Evolutionary conservation across 805 yeast genomes (phyloP).

Genomic region (Saccharomycopsis fodiens): DNA sequence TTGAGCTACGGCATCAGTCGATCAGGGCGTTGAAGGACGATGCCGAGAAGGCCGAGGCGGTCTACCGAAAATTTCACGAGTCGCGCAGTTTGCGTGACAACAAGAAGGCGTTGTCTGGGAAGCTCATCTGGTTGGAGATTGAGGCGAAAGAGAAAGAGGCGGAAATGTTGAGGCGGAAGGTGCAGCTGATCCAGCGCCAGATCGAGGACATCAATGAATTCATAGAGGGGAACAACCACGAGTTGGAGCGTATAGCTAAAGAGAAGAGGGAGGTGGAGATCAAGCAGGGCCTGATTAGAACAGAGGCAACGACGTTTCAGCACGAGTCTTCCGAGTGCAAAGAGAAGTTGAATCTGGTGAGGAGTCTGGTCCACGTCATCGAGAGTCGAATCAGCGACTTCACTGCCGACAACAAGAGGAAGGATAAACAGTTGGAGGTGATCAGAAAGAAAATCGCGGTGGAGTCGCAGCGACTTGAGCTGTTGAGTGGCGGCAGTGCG

Average conservation of each 20-base stretch:
- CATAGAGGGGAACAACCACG: constrained; percentile 21
- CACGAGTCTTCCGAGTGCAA: constrained; percentile 23
- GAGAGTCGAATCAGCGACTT: constrained; percentile 21
- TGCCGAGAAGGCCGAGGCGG: constrained; percentile 35
- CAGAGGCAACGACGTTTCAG: neutral
- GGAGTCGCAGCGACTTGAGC: constrained; percentile 35
- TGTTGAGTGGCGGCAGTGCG: constrained; percentile 34
- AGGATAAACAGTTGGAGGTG: constrained; percentile 14
- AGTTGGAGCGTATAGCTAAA: constrained; percentile 22
- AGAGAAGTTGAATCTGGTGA: constrained; percentile 22
- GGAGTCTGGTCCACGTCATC: constrained; percentile 23
- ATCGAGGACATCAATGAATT: constrained; percentile 20
- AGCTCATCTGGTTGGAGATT: constrained; percentile 41
- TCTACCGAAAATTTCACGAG: constrained; percentile 33
- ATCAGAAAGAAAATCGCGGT: constrained; percentile 22
- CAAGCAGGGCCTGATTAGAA: neutral
- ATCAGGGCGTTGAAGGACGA: constrained; percentile 33
- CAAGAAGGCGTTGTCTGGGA: constrained; percentile 38
- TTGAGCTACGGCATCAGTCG: constrained; percentile 33
- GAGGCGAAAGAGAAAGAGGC: constrained; percentile 25
- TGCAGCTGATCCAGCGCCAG: constrained; percentile 20
- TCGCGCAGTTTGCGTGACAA: constrained; percentile 34
- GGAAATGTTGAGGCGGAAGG: constrained; percentile 13
- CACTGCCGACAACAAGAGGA: constrained; percentile 5
- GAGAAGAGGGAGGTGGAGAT: constrained; percentile 22